Evolutionary conservation across 495 filamentous ascomycete species (phyloP).

Genomic region (Daldinia caldariorum): DNA sequence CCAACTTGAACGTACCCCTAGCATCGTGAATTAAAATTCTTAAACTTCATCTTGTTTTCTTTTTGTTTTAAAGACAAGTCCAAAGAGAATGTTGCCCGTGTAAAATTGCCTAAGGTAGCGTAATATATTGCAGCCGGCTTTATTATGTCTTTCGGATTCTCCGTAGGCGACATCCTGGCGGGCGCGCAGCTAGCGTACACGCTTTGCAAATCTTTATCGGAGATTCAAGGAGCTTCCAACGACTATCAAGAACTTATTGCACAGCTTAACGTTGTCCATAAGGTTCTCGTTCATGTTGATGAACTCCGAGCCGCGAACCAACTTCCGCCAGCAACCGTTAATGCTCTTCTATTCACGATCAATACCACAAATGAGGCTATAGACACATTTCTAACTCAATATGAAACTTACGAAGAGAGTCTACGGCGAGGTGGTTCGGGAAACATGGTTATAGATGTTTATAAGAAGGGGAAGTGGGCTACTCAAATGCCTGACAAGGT

Average conservation of each 20-base stretch:
- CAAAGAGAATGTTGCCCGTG: no score
- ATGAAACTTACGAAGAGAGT: not conserved
- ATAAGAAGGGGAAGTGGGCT: slow-evolving; percentile 1
- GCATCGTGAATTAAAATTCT: not conserved
- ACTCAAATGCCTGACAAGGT: slow-evolving; percentile 4
- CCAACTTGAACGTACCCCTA: not conserved
- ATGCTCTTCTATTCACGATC: not conserved
- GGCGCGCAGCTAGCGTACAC: not conserved
- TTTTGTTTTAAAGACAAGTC: no score
- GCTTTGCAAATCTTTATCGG: not conserved
- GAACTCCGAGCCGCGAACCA: not conserved
- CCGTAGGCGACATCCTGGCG: not conserved
- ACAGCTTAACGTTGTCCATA: not conserved
- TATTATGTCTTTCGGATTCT: not conserved
- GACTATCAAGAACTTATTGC: not conserved
- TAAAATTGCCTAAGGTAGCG: no score
- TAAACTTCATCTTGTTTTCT: no score
- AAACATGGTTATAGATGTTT: not conserved
- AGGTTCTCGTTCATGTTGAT: not conserved
- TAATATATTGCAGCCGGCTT: not conserved
- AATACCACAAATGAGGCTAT: not conserved
- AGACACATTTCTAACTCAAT: not conserved
- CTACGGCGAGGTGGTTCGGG: not conserved
- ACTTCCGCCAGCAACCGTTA: not conserved
- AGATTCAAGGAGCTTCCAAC: not conserved